These are phyloP conservation scores for Rhododendron kiyosumense DNA, from an alignment of 148 eudicot genomes.

Conservation along the genomic window DNA sequence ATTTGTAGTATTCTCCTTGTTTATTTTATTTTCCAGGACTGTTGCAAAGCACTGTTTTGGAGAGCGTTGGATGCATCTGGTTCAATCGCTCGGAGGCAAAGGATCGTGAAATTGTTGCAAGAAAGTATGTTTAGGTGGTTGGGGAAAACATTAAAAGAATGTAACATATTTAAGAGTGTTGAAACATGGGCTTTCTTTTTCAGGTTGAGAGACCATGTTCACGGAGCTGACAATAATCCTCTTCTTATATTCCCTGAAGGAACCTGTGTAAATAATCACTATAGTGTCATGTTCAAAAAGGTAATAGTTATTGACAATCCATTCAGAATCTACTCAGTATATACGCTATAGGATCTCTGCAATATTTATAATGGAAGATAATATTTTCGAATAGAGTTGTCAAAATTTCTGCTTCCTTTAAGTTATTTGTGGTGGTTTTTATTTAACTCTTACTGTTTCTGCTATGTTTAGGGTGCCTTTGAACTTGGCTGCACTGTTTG, in stretches of 20 bases:
- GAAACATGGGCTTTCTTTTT: conserved; percentile 17
- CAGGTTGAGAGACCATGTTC: conserved; percentile 94
- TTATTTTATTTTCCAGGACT: conserved; percentile 44
- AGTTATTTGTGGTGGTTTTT: not conserved
- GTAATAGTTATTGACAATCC: conserved; percentile 14
- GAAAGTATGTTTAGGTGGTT: conserved; percentile 50
- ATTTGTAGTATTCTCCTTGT: not conserved
- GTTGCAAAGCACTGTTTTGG: conserved; percentile 92
- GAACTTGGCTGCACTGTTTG: conserved; percentile 94
- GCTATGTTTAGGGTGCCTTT: conserved; percentile 70
- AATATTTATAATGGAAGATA: not conserved
- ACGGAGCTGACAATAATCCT: conserved; percentile 86
- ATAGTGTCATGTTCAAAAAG: conserved; percentile 96
- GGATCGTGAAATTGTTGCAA: conserved; percentile 83
- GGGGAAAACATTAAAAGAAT: not conserved
- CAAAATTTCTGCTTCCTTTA: not conserved
- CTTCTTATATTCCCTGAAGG: conserved; percentile 98
- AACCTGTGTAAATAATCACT: conserved; percentile 97
- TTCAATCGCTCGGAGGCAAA: conserved; percentile 93
- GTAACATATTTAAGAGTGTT: not conserved
- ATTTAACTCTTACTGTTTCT: not conserved
- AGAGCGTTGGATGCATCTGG: conserved; percentile 96
- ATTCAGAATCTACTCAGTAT: too few relatives aligned
- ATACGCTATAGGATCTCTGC: not conserved
- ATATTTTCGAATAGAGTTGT: not conserved